Conservation (phyloP, 148 eudicot genomes). For the Fagopyrum homotropicum region DNA sequence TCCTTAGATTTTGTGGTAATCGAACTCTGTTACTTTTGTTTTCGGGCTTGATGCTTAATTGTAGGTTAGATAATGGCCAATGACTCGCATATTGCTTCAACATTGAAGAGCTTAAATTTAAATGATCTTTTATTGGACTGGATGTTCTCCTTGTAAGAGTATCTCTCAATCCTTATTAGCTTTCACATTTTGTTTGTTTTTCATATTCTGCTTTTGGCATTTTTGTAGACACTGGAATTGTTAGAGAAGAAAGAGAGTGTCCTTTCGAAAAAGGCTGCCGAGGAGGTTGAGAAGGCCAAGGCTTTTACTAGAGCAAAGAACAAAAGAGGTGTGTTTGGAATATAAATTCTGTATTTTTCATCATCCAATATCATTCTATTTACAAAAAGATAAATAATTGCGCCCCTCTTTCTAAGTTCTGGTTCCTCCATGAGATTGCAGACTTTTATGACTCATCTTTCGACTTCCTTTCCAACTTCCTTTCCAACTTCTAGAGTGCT, state of each 20-base stretch:
- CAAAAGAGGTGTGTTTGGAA: conserved; percentile 26
- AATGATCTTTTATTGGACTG: neutral
- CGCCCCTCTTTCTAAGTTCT: neutral
- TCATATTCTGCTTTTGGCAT: neutral
- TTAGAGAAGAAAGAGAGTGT: conserved; percentile 39
- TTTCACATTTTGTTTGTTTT: neutral
- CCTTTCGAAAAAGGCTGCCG: conserved; percentile 31
- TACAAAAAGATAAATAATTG: neutral
- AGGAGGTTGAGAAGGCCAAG: conserved; percentile 43
- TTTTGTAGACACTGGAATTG: conserved; percentile 33
- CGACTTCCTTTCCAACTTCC: neutral
- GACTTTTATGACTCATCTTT: neutral
- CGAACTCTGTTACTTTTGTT: no score
- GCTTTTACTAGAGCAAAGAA: conserved; percentile 32
- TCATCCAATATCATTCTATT: neutral
- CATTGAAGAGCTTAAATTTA: no score
- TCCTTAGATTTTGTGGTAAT: neutral
- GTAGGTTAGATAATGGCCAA: no score
- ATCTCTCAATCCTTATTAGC: no score
- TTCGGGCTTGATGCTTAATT: no score
- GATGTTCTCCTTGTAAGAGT: neutral
- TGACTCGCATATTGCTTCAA: no score
- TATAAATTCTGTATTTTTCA: neutral
- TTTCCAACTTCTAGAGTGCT: neutral
- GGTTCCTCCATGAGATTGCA: neutral